A percentile compares a stretch with the other conserved stretches of the same genome.
phyloP scores from a whole-genome alignment of 2,329 filamentous ascomycete species.

The Lachnellula occidentalis region DNA sequence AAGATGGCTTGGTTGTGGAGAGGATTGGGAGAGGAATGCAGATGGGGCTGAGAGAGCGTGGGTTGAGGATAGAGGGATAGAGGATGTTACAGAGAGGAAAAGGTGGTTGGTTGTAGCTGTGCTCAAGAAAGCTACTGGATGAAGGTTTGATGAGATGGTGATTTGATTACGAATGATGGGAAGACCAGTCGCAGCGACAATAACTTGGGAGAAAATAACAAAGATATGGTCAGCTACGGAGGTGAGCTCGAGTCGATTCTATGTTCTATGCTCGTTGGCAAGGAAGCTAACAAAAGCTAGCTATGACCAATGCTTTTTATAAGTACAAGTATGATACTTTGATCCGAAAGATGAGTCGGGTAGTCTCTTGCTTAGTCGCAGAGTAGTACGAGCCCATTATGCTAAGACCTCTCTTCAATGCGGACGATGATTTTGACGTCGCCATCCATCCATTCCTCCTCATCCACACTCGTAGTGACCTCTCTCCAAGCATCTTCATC shows the following conservation, averaged over 20 bases:
- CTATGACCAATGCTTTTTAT: too few species aligned
- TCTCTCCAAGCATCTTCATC: slow-evolving; percentile 23
- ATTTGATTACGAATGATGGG: neutral
- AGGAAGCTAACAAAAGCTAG: neutral
- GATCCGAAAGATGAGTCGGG: too few species aligned
- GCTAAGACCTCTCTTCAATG: slow-evolving; percentile 10
- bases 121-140: slow-evolving; percentile 33
- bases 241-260: neutral
- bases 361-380: neutral
- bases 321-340: neutral
- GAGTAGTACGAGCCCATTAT: neutral
- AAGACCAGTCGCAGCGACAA: neutral
- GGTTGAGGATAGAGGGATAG: slow-evolving; percentile 52
- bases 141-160: neutral
- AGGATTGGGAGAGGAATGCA: slow-evolving; percentile 65
- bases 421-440: slow-evolving; percentile 24
- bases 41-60: slow-evolving; percentile 58
- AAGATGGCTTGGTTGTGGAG: slow-evolving; percentile 54
- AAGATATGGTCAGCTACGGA: too few species aligned
- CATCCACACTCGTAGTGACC: slow-evolving; percentile 14
- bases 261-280: neutral
- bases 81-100: slow-evolving; percentile 59
- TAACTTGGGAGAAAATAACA: neutral
- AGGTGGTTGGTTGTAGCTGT: slow-evolving; percentile 63
- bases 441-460: slow-evolving; percentile 30